phyloP scores from a whole-genome alignment of 108 stramenopile species.

The Schizochytrium sp. region DNA sequence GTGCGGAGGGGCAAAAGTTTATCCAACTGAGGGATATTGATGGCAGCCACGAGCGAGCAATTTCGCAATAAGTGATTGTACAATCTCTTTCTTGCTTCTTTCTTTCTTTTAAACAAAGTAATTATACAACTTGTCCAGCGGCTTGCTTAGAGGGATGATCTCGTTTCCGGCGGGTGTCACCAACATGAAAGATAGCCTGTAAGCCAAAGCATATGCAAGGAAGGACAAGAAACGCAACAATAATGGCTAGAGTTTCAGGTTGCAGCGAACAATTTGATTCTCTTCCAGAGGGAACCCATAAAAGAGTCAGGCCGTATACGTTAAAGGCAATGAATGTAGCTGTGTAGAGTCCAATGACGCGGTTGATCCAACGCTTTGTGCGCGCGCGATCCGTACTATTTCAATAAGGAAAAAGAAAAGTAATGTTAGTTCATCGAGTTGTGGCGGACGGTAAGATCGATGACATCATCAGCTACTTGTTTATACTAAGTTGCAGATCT shows the following conservation, averaged over 20 bases:
- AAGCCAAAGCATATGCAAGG: slow-evolving; percentile 38
- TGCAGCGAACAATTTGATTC: background rate
- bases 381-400: background rate
- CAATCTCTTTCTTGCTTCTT: too few species aligned
- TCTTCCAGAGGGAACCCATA: slow-evolving; percentile 14
- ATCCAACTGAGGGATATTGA: too few species aligned
- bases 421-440: background rate
- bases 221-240: slow-evolving; percentile 27
- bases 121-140: too few species aligned
- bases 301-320: slow-evolving; percentile 37
- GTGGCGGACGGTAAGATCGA: too few species aligned
- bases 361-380: slow-evolving; percentile 5
- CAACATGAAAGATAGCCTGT: slow-evolving; percentile 27
- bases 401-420: background rate
- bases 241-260: background rate
- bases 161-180: slow-evolving; percentile 3
- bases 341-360: background rate
- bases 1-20: too few species aligned
- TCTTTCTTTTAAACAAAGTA: too few species aligned
- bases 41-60: too few species aligned
- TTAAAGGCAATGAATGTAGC: background rate
- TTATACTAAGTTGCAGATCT: background rate
- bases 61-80: too few species aligned
- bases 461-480: too few species aligned
- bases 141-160: background rate